Evolutionary conservation across 306 rosid genomes (phyloP).

Genomic region (barrel medic (Medicago truncatula)): DNA sequence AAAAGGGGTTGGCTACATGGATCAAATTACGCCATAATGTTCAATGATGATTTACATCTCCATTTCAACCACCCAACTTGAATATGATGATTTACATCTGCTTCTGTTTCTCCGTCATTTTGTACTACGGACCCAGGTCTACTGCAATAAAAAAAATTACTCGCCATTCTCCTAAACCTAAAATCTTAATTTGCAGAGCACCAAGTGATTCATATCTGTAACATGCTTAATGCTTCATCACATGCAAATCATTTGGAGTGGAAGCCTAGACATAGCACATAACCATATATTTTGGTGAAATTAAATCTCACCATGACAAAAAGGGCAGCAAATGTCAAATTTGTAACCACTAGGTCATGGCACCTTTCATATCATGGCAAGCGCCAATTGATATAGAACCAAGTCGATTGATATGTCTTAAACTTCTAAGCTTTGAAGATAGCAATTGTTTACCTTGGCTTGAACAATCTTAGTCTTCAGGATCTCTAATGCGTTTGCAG

Average conservation of each 20-base stretch:
- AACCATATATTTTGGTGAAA: conserved; percentile 15
- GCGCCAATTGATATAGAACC: neutral
- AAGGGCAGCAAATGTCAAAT: neutral
- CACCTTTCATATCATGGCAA: conserved; percentile 26
- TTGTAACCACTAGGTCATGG: conserved; percentile 26
- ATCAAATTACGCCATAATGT: no score
- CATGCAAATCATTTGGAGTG: conserved; percentile 1
- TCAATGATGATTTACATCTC: no score
- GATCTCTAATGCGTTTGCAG: conserved; percentile 1
- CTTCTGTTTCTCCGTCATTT: no score
- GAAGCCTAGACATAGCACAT: conserved; percentile 15
- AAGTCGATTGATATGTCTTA: neutral
- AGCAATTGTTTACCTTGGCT: neutral
- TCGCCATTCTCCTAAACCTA: conserved; percentile 16
- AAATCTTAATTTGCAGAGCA: conserved; percentile 24
- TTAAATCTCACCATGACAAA: conserved; percentile 24
- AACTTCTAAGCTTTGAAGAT: neutral
- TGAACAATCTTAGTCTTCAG: neutral
- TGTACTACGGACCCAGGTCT: neutral
- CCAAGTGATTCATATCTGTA: conserved; percentile 5
- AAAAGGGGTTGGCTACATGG: no score
- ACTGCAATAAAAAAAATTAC: neutral
- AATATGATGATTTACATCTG: no score
- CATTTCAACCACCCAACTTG: no score
- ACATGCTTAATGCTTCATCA: conserved; percentile 35